These are phyloP conservation scores for Eryngium alpinum DNA, from an alignment of 140 eudicot genomes.

Conservation along the genomic window DNA sequence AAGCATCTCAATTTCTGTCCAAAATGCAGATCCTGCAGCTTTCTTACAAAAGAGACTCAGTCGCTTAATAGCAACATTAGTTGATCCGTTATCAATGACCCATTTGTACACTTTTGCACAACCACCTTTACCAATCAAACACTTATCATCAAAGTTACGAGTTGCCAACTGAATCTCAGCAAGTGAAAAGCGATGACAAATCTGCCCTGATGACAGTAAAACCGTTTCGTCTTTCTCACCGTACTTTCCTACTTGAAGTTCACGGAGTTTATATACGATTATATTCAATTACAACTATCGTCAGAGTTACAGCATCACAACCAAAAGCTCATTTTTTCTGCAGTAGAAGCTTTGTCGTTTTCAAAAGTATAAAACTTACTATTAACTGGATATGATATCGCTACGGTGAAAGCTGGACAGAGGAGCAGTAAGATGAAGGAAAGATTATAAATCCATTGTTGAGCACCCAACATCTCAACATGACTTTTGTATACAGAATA, in stretches of 20 bases:
- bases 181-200: constrained; percentile 12
- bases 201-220: not conserved
- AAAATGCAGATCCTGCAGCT: not conserved
- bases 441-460: not conserved
- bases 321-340: not conserved
- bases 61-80: constrained; percentile 15
- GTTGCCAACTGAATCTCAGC: constrained; percentile 8
- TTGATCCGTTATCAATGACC: constrained; percentile 10
- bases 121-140: constrained; percentile 8
- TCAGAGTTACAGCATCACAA: not conserved
- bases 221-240: not conserved
- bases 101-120: constrained; percentile 19
- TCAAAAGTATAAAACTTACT: not conserved
- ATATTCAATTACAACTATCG: not conserved
- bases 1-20: constrained; percentile 15
- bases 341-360: not conserved
- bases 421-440: not conserved
- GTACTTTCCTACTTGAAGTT: not conserved
- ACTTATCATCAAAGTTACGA: constrained; percentile 8
- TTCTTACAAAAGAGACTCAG: not conserved
- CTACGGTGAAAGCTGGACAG: not conserved
- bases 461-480: constrained; percentile 2
- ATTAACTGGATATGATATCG: not conserved
- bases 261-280: constrained; percentile 11
- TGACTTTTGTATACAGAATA: not conserved